A percentile compares a stretch with the other conserved stretches of the same genome.
Conservation (phyloP, 768 basidiomycete species). For the Cantharellus anzutake region DNA sequence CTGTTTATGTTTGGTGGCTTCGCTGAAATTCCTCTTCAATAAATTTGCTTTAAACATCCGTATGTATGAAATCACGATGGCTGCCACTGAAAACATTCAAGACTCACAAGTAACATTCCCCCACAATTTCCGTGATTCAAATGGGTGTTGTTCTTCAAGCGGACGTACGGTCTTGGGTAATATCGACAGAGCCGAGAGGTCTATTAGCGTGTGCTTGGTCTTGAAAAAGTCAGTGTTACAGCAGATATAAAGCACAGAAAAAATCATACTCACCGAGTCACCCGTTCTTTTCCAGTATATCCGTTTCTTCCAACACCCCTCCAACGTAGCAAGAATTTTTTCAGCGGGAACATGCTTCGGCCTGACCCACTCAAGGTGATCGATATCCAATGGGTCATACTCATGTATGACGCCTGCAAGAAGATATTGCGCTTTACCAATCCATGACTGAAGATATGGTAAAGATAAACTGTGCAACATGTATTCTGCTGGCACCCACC, state of each 20-base stretch:
- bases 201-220: constrained; percentile 52
- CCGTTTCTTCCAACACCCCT: constrained; percentile 72
- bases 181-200: constrained; percentile 47
- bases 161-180: constrained; percentile 78
- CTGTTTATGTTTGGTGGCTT: constrained; percentile 85
- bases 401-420: constrained; percentile 81
- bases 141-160: constrained; percentile 51
- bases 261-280: constrained; percentile 18
- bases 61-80: neutral
- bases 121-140: constrained; percentile 83
- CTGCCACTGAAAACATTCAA: neutral
- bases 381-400: constrained; percentile 32
- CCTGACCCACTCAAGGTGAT: constrained; percentile 19
- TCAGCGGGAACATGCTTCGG: constrained; percentile 79
- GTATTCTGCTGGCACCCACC: constrained; percentile 25
- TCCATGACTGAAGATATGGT: constrained; percentile 48
- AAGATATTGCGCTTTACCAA: constrained; percentile 69
- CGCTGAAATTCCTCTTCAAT: constrained; percentile 66
- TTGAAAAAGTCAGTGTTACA: constrained; percentile 8
- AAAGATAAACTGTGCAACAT: neutral
- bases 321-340: constrained; percentile 59
- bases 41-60: constrained; percentile 20
- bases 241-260: neutral
- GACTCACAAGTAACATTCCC: constrained; percentile 44
- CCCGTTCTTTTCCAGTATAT: constrained; percentile 59